Evolutionary conservation across 176 grass and related monocot species (phyloP).

Genomic region (Musa itinerans): DNA sequence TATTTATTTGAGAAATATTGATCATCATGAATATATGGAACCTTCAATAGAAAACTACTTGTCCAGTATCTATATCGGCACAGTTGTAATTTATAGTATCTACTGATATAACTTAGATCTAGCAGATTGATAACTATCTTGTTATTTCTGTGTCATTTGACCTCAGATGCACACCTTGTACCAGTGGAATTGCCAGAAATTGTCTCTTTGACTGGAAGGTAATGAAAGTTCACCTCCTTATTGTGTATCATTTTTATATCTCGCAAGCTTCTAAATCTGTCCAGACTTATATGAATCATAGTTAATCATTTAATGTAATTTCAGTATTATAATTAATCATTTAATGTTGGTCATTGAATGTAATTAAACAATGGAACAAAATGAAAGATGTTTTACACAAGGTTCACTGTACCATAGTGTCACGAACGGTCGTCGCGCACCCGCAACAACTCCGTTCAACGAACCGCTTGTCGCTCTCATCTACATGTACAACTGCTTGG

Average conservation of each 20-base stretch:
- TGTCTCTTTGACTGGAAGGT: constrained; percentile 72
- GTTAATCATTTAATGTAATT: not conserved
- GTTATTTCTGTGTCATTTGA: constrained; percentile 4
- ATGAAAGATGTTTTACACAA: too few species aligned
- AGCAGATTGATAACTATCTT: not conserved
- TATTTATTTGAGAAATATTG: not conserved
- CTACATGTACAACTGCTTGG: too few species aligned
- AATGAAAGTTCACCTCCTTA: constrained; percentile 13
- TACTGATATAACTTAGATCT: not conserved
- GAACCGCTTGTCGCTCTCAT: too few species aligned
- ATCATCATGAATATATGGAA: not conserved
- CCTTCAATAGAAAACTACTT: not conserved
- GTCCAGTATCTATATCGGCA: not conserved
- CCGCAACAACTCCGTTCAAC: too few species aligned
- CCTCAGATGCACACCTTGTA: constrained; percentile 71
- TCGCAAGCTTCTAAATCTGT: not conserved
- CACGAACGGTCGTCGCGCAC: too few species aligned
- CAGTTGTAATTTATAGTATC: not conserved
- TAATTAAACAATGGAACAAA: too few species aligned
- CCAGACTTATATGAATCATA: not conserved
- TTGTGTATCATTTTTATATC: not conserved
- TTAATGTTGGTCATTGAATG: too few species aligned
- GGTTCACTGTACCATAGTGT: too few species aligned
- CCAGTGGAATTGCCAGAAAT: constrained; percentile 91
- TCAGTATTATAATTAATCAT: too few species aligned